These are phyloP conservation scores for Alnus rubra DNA, from an alignment of 306 rosid species.

Conservation along the genomic window DNA sequence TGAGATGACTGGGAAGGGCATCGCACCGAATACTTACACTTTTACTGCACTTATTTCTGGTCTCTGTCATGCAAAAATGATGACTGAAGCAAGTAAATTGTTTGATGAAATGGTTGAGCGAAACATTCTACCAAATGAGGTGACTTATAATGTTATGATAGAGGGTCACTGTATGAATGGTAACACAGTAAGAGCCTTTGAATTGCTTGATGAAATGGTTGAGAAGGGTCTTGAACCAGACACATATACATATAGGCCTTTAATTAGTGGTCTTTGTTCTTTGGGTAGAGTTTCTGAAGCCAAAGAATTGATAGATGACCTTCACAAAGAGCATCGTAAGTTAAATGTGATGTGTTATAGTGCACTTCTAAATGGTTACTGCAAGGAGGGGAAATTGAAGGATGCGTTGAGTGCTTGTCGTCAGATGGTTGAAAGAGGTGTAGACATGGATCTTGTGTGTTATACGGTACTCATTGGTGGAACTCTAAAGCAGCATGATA, in stretches of 20 bases:
- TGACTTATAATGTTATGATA: constrained; percentile 89
- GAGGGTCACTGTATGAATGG: constrained; percentile 71
- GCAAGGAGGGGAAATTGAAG: constrained; percentile 71
- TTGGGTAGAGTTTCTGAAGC: constrained; percentile 76
- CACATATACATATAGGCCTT: constrained; percentile 79
- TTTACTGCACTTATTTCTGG: constrained; percentile 81
- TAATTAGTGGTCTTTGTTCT: constrained; percentile 79
- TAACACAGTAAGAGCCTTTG: constrained; percentile 68
- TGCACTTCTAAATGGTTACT: constrained; percentile 79
- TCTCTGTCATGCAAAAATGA: constrained; percentile 55
- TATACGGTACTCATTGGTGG: constrained; percentile 74
- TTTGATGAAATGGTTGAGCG: constrained; percentile 62
- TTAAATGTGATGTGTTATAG: constrained; percentile 85
- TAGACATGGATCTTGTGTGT: constrained; percentile 81
- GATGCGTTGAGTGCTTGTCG: constrained; percentile 71
- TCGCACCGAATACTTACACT: constrained; percentile 68
- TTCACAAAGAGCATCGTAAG: constrained; percentile 54
- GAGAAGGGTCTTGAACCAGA: constrained; percentile 72
- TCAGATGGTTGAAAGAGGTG: constrained; percentile 77
- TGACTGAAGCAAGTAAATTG: constrained; percentile 66
- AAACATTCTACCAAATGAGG: constrained; percentile 76
- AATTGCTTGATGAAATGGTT: constrained; percentile 73
- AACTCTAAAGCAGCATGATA: constrained; percentile 62
- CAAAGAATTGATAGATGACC: constrained; percentile 65
- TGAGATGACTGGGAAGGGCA: constrained; percentile 71